Percentiles rank a stretch among this genome's conserved stretches.
These are phyloP conservation scores for Candida dajiaensis DNA, from an alignment of 805 yeast genomes.

Conservation along the genomic window DNA sequence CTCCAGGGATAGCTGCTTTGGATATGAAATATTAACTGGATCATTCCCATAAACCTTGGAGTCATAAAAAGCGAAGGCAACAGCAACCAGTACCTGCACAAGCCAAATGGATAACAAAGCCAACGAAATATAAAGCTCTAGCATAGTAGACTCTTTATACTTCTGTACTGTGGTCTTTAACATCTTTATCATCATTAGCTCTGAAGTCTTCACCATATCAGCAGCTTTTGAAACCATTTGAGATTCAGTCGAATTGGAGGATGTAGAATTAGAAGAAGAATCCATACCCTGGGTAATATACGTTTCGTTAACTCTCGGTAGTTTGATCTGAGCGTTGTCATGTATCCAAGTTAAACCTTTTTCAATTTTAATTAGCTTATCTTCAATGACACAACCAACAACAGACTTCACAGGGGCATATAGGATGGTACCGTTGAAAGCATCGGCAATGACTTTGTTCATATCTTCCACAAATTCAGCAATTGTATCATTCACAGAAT, in stretches of 20 bases:
- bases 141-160: conserved; percentile 31
- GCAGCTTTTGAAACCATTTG: conserved; percentile 4
- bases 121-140: conserved; percentile 43
- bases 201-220: conserved; percentile 16
- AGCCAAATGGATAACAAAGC: conserved; percentile 44
- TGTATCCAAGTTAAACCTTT: conserved; percentile 77
- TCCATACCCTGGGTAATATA: conserved; percentile 22
- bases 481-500: conserved; percentile 55
- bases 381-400: conserved; percentile 73
- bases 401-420: conserved; percentile 57
- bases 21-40: conserved; percentile 11
- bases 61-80: conserved; percentile 7
- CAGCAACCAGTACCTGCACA: conserved; percentile 37
- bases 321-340: conserved; percentile 47
- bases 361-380: conserved; percentile 61
- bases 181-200: conserved; percentile 20
- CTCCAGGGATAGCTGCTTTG: conserved; percentile 13
- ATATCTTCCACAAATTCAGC: conserved; percentile 50
- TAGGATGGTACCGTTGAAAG: conserved; percentile 66
- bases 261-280: not conserved
- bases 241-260: conserved; percentile 4
- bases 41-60: not conserved
- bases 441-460: conserved; percentile 48
- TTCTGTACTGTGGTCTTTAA: conserved; percentile 25
- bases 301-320: conserved; percentile 45